Percentiles rank a stretch among this genome's conserved stretches.
Evolutionary conservation across 257 asterid genomes (phyloP).

Genomic region (Rhazya stricta): DNA sequence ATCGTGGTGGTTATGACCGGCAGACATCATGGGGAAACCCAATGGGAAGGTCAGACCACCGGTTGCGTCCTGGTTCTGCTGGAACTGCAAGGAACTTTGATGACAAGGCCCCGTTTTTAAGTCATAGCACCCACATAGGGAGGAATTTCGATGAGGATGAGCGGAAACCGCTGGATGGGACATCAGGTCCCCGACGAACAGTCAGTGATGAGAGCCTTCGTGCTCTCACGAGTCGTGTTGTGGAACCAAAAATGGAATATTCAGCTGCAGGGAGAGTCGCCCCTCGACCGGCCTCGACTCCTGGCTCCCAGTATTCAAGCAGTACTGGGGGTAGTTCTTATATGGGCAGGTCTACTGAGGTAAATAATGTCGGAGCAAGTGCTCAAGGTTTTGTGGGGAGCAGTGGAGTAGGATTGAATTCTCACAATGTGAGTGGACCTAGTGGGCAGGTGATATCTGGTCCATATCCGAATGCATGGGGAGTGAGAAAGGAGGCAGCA

Average conservation of each 20-base stretch:
- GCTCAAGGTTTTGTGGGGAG: slow-evolving; percentile 36
- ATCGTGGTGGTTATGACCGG: slow-evolving; percentile 61
- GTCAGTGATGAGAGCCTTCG: slow-evolving; percentile 58
- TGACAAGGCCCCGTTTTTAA: slow-evolving; percentile 62
- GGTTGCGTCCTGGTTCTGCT: slow-evolving; percentile 79
- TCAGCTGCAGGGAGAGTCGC: slow-evolving; percentile 39
- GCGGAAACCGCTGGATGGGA: slow-evolving; percentile 86
- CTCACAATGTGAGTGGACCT: slow-evolving; percentile 44
- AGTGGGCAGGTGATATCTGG: slow-evolving; percentile 45
- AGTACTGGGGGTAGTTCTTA: slow-evolving; percentile 39
- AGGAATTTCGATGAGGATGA: slow-evolving; percentile 93
- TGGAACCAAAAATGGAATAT: slow-evolving; percentile 47
- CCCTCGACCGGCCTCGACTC: slow-evolving; percentile 38
- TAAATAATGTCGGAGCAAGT: slow-evolving; percentile 36
- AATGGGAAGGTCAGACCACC: slow-evolving; percentile 56
- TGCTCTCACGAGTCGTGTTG: slow-evolving; percentile 36
- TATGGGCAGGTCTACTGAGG: slow-evolving; percentile 52
- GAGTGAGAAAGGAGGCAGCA: slow-evolving; percentile 56
- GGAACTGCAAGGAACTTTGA: slow-evolving; percentile 64
- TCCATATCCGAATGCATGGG: slow-evolving; percentile 81
- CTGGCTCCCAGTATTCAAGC: slow-evolving; percentile 44
- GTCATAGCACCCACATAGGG: slow-evolving; percentile 50
- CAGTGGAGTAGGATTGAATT: slow-evolving; percentile 34
- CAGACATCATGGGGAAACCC: slow-evolving; percentile 69
- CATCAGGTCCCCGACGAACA: slow-evolving; percentile 69